Base-by-base conservation (phyloP, 2,329 filamentous ascomycete species). In the Anisogramma anomala region DNA sequence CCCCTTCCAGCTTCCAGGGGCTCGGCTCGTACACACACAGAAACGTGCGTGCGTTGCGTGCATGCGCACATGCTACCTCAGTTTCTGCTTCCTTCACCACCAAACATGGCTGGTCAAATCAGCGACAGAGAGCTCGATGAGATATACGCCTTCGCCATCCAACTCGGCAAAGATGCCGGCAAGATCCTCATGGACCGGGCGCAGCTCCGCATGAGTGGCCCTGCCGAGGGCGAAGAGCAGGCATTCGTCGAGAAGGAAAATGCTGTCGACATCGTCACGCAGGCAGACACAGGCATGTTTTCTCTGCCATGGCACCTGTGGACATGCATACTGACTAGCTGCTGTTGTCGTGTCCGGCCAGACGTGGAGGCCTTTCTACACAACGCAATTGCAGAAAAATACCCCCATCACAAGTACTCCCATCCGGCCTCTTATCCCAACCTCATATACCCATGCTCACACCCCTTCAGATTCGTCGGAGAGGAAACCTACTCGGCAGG, bases 401-500 rank as follows among this genome's bases (percentile, higher is more conserved):
- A 81, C 50, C 82, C 82, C 1, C 53, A 62, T 2, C 82, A 86
- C 60, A 72, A 72, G 77, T 83, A 57, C 48, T 74, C 63, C 30
- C 33, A 18, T 30, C 13, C 22, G 9, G 34, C 18, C 10, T 27
- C n/a, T 27, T 11, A 30, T 38, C 15, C 8, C 10, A 13, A 4
- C 33, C 14, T 4, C 6, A 25, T 20, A 2, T 8, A 8, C 14
- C n/a, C 33, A 10, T 17, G 13, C 36, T 44, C 11, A 43, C 36
- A 19, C 6, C 0, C 3, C 2, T 3, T n/a, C 33, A 82, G 79
- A 35, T 88, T 88, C 57, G 68, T 87, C 27, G 82, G 83, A 47
- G 83, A 88, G 60, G 83, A 88, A 57, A 75, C 74, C 0, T 87
- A 87, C 57, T 80, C 78, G 32, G 76, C 78, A 52, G 77, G 79